Evolutionary conservation across 352 stramenopile genomes (phyloP).

Genomic region (Phytophthora vignae): DNA sequence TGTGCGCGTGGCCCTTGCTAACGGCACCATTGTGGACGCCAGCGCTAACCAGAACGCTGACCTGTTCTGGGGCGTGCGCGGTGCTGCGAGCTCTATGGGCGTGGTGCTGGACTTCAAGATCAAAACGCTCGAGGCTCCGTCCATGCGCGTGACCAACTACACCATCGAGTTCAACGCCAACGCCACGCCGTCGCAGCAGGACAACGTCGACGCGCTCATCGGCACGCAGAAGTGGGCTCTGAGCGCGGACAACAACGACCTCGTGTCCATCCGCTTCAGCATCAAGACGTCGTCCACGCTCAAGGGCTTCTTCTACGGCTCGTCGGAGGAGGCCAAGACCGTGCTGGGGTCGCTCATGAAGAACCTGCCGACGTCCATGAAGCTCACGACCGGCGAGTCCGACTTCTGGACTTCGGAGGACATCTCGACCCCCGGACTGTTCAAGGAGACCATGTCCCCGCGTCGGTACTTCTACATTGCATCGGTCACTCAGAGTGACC

Average conservation of each 20-base stretch:
- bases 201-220: background rate
- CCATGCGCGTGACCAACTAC: background rate
- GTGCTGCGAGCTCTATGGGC: background rate
- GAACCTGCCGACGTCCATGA: background rate
- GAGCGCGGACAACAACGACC: background rate
- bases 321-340: background rate
- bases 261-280: background rate
- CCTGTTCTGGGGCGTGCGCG: constrained; percentile 1
- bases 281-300: background rate
- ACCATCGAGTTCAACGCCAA: background rate
- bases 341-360: background rate
- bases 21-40: background rate
- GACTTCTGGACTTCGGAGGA: background rate
- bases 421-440: background rate
- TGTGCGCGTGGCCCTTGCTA: background rate
- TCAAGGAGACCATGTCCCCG: background rate
- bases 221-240: background rate
- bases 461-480: background rate
- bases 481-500: background rate
- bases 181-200: background rate
- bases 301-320: background rate
- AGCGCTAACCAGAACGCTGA: background rate
- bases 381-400: background rate
- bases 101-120: constrained; percentile 2
- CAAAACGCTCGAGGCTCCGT: background rate